Evolutionary conservation across 345 rosid genomes (phyloP), one percentile per base, ranked within the genome.

Genomic region (Salix suchowensis): DNA sequence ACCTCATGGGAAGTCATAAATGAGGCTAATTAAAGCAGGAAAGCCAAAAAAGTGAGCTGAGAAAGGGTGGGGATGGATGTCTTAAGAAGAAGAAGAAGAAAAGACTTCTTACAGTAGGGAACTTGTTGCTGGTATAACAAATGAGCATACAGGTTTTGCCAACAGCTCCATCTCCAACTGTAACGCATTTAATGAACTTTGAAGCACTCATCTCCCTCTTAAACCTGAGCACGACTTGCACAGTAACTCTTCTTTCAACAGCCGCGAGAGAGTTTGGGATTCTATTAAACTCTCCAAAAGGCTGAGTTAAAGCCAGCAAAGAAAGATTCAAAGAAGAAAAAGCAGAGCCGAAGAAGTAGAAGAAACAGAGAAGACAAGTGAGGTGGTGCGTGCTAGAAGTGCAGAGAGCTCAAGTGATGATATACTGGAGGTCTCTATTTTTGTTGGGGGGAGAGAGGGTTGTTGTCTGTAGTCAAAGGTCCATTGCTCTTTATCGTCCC

Each of bases 131-230:
- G 70, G 99, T 96, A 83, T 92, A 96, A 80, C 98, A 93, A 82
- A 96, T 93, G 76, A 96, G 99, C 99, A 93, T 96, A 85, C 98
- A 96, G n/a, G 99, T 96, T 86, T 96, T 96, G 55, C 99, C 99
- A 32, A 96, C 99, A 85, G 98, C 99, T 81, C 99, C 99, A 83
- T 96, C 99, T 79, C 99, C 99, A 72, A 96, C 99, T 1, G 99
- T 93, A 70, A 96, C 99, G 81, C 99, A 96, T 86, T 96, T 96
- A 50, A 96, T 93, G 91, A 96, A 96, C 94, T 88, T 96, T 1
- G 98, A 91, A 85, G 90, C 98, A 73, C 92, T 96, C 99, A 93
- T 94, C 74, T 68, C 86, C 86, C 83, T 78, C 42, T 67, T 28
- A 40, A 71, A 19, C 19, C 13, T 50, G 40, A 73, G 46, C 71